A percentile compares a stretch with the other conserved stretches of the same genome.
phyloP scores from a whole-genome alignment of 371 early-diverging fungal species.

The Entomophthora muscae region DNA sequence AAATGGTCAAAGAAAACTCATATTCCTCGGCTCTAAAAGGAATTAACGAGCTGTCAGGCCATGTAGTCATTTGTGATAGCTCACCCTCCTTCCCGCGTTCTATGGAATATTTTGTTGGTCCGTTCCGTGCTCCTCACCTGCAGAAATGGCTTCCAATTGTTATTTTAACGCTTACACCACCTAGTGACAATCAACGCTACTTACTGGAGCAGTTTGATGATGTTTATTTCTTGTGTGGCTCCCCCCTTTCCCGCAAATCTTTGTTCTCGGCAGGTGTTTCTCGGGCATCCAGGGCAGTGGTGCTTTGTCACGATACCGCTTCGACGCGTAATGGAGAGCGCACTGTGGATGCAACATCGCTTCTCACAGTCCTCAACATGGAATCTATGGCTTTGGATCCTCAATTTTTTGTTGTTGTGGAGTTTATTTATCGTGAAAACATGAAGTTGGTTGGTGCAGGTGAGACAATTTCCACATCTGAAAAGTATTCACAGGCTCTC shows the following conservation, averaged over 20 bases:
- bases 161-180: conserved; percentile 26
- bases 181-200: conserved; percentile 17
- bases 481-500: conserved; percentile 26
- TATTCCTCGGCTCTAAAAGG: not conserved
- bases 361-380: conserved; percentile 42
- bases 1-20: conserved; percentile 6
- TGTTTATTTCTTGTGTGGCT: conserved; percentile 32
- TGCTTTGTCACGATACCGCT: conserved; percentile 23
- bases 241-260: conserved; percentile 31
- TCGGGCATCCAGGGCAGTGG: conserved; percentile 24
- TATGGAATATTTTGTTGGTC: conserved; percentile 8
- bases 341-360: conserved; percentile 34
- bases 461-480: conserved; percentile 23
- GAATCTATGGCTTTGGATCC: conserved; percentile 28
- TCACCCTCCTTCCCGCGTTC: conserved; percentile 1
- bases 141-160: conserved; percentile 25
- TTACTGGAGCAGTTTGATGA: conserved; percentile 24
- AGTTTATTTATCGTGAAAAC: conserved; percentile 46
- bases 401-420: conserved; percentile 36
- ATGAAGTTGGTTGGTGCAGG: conserved; percentile 46
- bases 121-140: not conserved
- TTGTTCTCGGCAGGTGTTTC: conserved; percentile 32
- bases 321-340: conserved; percentile 13
- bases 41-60: not conserved
- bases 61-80: conserved; percentile 6